phyloP scores from a whole-genome alignment of 768 basidiomycete genomes.

The Boletus huronensis region DNA sequence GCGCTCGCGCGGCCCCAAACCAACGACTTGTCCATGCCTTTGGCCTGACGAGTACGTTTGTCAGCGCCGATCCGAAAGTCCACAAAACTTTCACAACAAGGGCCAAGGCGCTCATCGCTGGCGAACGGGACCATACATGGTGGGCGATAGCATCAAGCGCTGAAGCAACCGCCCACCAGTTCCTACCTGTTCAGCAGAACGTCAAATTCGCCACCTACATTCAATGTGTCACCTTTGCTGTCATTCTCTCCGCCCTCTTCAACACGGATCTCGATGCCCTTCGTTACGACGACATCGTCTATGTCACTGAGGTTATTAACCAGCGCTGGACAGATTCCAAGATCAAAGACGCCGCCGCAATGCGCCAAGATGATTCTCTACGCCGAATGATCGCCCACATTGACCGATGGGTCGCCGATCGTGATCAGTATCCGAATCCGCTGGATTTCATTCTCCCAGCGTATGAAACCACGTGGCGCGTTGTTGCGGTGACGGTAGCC shows the following conservation, averaged over 20 bases:
- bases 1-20: slow-evolving; percentile 20
- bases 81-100: slow-evolving; percentile 28
- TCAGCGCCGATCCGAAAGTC: slow-evolving; percentile 33
- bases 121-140: slow-evolving; percentile 13
- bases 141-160: slow-evolving; percentile 7
- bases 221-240: slow-evolving; percentile 41
- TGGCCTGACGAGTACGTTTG: slow-evolving; percentile 48
- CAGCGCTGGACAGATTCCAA: slow-evolving; percentile 26
- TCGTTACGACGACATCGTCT: slow-evolving; percentile 33
- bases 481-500: slow-evolving; percentile 48
- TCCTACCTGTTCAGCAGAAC: slow-evolving; percentile 4
- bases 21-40: slow-evolving; percentile 27
- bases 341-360: slow-evolving; percentile 1
- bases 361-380: slow-evolving; percentile 29
- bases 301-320: slow-evolving; percentile 41
- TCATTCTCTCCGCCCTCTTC: slow-evolving; percentile 42
- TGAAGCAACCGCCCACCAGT: slow-evolving; percentile 13
- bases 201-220: slow-evolving; percentile 38
- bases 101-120: slow-evolving; percentile 22
- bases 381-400: slow-evolving; percentile 30
- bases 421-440: slow-evolving; percentile 31
- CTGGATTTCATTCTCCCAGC: slow-evolving; percentile 56
- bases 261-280: slow-evolving; percentile 30
- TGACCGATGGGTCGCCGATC: slow-evolving; percentile 35
- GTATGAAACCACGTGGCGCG: slow-evolving; percentile 63